These are phyloP conservation scores for Helotiales sp. DNA, from an alignment of 2,329 filamentous ascomycete genomes.

Conservation along the genomic window DNA sequence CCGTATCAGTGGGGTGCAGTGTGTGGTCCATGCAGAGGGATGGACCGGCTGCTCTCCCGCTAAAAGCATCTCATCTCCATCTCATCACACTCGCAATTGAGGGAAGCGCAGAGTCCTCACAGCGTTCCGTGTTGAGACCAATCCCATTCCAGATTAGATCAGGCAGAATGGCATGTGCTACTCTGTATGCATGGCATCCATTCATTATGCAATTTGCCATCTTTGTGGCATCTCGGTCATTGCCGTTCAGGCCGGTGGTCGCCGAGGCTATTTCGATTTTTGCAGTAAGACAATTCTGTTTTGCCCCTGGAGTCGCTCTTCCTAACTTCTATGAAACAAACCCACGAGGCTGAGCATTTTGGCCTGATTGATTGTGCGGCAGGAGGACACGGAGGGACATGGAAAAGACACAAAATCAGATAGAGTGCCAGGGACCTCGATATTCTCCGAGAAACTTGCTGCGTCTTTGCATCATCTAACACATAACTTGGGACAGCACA, in stretches of 20 bases:
- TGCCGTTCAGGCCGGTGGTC: background rate
- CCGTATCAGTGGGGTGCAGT: constrained; percentile 2
- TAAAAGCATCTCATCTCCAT: constrained; percentile 14
- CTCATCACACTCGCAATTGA: background rate
- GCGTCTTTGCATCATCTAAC: background rate
- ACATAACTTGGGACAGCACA: background rate
- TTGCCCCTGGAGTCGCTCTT: constrained; percentile 7
- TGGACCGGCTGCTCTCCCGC: constrained; percentile 24
- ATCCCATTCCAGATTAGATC: background rate
- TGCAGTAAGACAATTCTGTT: constrained; percentile 3
- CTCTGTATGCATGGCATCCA: background rate
- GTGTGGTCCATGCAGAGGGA: constrained; percentile 13
- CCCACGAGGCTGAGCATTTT: constrained; percentile 11
- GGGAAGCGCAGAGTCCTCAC: constrained; percentile 11
- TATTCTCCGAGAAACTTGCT: constrained; percentile 1
- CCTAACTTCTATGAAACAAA: constrained; percentile 18
- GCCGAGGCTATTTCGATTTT: background rate
- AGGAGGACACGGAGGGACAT: background rate
- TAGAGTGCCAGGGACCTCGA: background rate
- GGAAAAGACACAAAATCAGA: background rate
- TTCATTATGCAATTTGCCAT: background rate
- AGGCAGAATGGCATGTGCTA: background rate
- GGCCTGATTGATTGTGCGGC: constrained; percentile 1
- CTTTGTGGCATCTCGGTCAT: background rate
- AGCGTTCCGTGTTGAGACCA: constrained; percentile 9